Conservation (phyloP, 1,284 basidiomycete genomes). For the Megacollybia platyphylla region DNA sequence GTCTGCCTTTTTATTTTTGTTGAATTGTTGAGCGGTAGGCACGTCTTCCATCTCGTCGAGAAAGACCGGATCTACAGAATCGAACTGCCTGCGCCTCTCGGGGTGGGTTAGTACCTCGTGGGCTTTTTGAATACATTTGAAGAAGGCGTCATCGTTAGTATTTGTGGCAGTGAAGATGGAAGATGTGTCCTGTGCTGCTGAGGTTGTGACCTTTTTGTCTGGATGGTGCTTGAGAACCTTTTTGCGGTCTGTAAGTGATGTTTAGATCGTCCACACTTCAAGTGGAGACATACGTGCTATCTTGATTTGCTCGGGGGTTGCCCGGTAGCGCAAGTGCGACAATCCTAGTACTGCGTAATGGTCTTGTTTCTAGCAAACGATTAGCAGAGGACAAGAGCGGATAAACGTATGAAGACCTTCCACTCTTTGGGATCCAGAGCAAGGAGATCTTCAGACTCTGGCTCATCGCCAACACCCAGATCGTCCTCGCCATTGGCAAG, state of each 20-base stretch:
- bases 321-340: conserved; percentile 81
- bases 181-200: conserved; percentile 43
- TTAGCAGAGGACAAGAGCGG: not conserved
- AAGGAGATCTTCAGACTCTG: conserved; percentile 67
- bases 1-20: conserved; percentile 32
- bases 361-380: conserved; percentile 76
- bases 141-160: conserved; percentile 93
- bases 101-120: conserved; percentile 83
- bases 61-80: conserved; percentile 83
- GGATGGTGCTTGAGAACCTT: conserved; percentile 99
- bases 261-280: not conserved
- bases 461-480: conserved; percentile 86
- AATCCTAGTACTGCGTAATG: conserved; percentile 95
- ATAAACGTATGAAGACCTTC: conserved; percentile 49
- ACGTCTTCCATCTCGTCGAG: conserved; percentile 68
- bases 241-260: conserved; percentile 66
- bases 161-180: conserved; percentile 23
- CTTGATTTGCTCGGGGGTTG: conserved; percentile 89
- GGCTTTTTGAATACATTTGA: conserved; percentile 99
- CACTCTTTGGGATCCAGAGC: conserved; percentile 91
- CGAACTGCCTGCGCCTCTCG: conserved; percentile 90
- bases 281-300: conserved; percentile 68
- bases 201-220: conserved; percentile 83
- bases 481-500: conserved; percentile 67
- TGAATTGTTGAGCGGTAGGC: conserved; percentile 60